A percentile compares a stretch with the other conserved stretches of the same genome.
Conservation (phyloP, 2,329 filamentous ascomycete genomes). For the Fusarium phyllophilum region DNA sequence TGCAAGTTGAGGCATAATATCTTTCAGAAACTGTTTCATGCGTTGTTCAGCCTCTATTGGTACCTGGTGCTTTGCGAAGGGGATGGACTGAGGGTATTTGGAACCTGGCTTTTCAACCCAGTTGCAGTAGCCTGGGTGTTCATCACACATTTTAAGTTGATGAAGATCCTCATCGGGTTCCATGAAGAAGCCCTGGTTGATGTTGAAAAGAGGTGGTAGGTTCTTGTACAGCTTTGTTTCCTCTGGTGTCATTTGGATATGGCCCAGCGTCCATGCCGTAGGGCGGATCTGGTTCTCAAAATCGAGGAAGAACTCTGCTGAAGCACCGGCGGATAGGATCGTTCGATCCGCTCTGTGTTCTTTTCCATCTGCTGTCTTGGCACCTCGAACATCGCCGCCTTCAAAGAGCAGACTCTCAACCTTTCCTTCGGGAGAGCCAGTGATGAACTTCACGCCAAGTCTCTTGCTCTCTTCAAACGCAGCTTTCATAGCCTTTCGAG, state of each 20-base stretch:
- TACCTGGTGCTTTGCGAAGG: conserved; percentile 29
- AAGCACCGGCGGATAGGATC: conserved; percentile 2
- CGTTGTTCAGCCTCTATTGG: conserved; percentile 19
- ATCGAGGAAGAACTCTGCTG: conserved; percentile 21
- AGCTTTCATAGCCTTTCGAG: conserved; percentile 24
- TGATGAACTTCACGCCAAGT: conserved; percentile 25
- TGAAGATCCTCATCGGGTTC: conserved; percentile 29
- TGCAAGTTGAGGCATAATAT: conserved; percentile 24
- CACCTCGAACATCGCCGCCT: conserved; percentile 23
- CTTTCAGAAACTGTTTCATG: conserved; percentile 2
- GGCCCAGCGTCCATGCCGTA: conserved; percentile 21
- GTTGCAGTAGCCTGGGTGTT: conserved; percentile 31
- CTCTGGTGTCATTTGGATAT: conserved; percentile 28
- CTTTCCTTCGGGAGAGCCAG: conserved; percentile 3
- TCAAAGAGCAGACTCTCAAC: not conserved
- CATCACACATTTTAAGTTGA: conserved; percentile 33
- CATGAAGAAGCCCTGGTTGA: conserved; percentile 35
- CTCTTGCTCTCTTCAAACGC: conserved; percentile 24
- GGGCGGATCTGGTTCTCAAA: conserved; percentile 36
- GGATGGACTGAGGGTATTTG: not conserved
- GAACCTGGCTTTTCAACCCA: conserved; percentile 8
- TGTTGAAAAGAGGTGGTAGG: conserved; percentile 28
- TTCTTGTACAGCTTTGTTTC: conserved; percentile 17
- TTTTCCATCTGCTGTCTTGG: conserved; percentile 4
- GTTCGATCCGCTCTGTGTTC: conserved; percentile 22